Percentiles rank a stretch among this genome's conserved stretches.
Conservation (phyloP, 2,329 filamentous ascomycete genomes). For the Beauveria scarabaeidicola region DNA sequence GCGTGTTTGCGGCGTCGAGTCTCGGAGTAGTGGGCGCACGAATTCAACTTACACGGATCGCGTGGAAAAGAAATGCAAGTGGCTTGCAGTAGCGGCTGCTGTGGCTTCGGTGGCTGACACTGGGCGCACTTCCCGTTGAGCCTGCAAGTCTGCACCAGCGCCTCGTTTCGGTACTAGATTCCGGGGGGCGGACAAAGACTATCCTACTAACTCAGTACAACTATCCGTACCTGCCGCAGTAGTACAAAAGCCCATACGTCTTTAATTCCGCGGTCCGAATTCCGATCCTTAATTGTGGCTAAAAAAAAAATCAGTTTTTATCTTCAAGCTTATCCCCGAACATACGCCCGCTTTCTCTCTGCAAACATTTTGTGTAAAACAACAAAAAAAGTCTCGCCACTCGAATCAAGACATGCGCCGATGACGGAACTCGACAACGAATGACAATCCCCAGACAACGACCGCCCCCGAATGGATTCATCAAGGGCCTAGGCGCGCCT, state of each 20-base stretch:
- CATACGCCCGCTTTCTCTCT: background rate
- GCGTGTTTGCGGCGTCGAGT: slow-evolving; percentile 1
- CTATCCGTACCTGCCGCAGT: too few relatives aligned
- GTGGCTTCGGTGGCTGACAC: background rate
- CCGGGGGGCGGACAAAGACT: too few relatives aligned
- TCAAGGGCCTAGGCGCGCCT: too few relatives aligned
- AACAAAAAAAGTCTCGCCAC: background rate
- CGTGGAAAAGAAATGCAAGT: background rate
- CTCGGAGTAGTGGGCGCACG: background rate
- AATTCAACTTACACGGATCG: too few relatives aligned
- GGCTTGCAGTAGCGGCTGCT: background rate
- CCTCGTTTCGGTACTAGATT: too few relatives aligned
- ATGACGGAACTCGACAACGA: background rate
- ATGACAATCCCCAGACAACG: background rate
- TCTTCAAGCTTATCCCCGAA: background rate
- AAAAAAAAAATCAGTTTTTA: too few relatives aligned
- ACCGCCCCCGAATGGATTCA: background rate
- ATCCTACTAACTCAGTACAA: too few relatives aligned
- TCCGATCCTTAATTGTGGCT: too few relatives aligned
- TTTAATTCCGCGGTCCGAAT: too few relatives aligned
- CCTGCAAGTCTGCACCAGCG: too few relatives aligned
- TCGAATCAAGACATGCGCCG: background rate
- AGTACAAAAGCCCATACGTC: too few relatives aligned
- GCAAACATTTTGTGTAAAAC: background rate
- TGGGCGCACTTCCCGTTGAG: too few relatives aligned